These are phyloP conservation scores for Gonium pectorale DNA, from an alignment of 139 green algal genomes.

Conservation along the genomic window DNA sequence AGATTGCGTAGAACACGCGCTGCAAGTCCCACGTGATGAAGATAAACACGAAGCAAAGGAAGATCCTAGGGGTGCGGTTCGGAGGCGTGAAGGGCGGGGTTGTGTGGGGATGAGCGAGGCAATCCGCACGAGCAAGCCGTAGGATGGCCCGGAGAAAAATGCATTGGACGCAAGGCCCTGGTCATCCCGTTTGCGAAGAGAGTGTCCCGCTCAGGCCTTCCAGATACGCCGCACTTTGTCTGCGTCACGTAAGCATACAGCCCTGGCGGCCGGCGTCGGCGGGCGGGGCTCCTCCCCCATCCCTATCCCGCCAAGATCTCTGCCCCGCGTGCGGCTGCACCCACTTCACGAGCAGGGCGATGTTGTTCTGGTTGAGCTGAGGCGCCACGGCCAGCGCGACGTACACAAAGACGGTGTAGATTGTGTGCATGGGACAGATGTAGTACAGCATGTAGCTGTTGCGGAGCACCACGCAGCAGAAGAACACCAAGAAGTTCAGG, in stretches of 20 bases:
- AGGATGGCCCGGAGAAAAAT: too few relatives aligned
- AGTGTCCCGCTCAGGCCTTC: too few relatives aligned
- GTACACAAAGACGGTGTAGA: slow-evolving; percentile 97
- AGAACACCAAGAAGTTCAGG: slow-evolving; percentile 93
- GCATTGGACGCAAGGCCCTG: too few relatives aligned
- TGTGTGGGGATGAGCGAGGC: too few relatives aligned
- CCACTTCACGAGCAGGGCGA: slow-evolving; percentile 77
- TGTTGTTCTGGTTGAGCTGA: slow-evolving; percentile 76
- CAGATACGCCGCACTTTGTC: too few relatives aligned
- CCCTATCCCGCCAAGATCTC: background rate
- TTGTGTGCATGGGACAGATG: slow-evolving; percentile 99
- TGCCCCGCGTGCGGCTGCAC: background rate
- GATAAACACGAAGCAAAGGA: slow-evolving; percentile 67
- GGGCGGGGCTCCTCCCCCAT: too few relatives aligned
- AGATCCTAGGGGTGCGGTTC: slow-evolving; percentile 58
- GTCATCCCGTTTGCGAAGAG: too few relatives aligned
- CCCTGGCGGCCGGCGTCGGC: too few relatives aligned
- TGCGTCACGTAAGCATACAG: too few relatives aligned
- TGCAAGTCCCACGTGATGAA: slow-evolving; percentile 91
- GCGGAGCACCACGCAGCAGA: slow-evolving; percentile 82
- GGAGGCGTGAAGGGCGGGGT: background rate
- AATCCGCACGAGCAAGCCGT: too few relatives aligned
- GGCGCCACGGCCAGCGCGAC: slow-evolving; percentile 71
- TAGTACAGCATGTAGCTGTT: slow-evolving; percentile 99
- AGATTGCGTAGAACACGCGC: slow-evolving; percentile 90